A percentile compares a stretch with the other conserved stretches of the same genome.
Evolutionary conservation across 805 yeast genomes (phyloP).

Genomic region (Metschnikowia vanudenii): DNA sequence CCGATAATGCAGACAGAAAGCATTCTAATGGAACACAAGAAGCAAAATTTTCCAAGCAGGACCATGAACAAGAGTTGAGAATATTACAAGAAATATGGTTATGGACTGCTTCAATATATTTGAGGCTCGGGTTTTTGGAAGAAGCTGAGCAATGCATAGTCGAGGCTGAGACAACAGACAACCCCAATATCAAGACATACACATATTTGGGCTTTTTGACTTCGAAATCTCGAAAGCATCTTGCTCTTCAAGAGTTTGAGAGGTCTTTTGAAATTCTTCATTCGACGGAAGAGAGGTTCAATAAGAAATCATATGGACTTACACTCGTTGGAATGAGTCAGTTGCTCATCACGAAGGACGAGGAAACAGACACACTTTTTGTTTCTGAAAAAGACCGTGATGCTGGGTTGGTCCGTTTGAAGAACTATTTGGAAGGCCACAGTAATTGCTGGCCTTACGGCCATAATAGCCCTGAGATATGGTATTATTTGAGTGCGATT

Average conservation of each 20-base stretch:
- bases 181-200: constrained; percentile 48
- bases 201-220: constrained; percentile 50
- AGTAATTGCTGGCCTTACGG: constrained; percentile 42
- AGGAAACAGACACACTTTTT: constrained; percentile 37
- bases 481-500: constrained; percentile 65
- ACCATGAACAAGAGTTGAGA: constrained; percentile 6
- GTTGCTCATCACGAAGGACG: constrained; percentile 45
- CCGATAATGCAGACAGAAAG: constrained; percentile 4
- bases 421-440: constrained; percentile 42
- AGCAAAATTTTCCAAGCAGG: not conserved
- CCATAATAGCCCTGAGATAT: constrained; percentile 52
- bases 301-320: constrained; percentile 41
- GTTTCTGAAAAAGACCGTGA: constrained; percentile 53
- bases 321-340: constrained; percentile 56
- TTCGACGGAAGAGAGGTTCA: constrained; percentile 22
- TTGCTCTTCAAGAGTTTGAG: constrained; percentile 66
- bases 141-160: constrained; percentile 72
- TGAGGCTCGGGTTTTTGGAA: constrained; percentile 48
- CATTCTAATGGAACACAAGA: not conserved
- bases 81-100: constrained; percentile 69
- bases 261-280: constrained; percentile 48
- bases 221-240: constrained; percentile 39
- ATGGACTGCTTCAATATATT: constrained; percentile 65
- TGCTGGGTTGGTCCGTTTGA: constrained; percentile 61
- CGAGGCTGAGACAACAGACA: constrained; percentile 59